phyloP scores from a whole-genome alignment of 1,284 basidiomycete genomes.

The Grifola frondosa region DNA sequence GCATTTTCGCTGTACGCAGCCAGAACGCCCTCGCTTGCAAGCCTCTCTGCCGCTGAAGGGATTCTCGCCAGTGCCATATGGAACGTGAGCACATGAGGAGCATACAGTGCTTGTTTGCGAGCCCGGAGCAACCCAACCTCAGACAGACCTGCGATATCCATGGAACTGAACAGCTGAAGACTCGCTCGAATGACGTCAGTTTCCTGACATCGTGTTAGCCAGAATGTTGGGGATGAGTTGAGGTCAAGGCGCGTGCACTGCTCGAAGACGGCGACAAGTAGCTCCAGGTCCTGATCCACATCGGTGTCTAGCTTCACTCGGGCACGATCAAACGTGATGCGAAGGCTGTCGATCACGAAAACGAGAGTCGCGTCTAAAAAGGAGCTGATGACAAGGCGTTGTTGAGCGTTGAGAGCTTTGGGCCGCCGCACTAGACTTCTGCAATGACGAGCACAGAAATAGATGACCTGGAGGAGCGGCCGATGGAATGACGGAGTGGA shows the following conservation, averaged over 20 bases:
- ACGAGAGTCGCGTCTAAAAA: constrained; percentile 64
- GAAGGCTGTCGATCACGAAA: constrained; percentile 69
- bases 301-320: constrained; percentile 57
- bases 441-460: constrained; percentile 70
- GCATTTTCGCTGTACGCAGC: constrained; percentile 82
- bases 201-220: constrained; percentile 82
- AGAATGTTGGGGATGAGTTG: constrained; percentile 61
- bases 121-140: constrained; percentile 60
- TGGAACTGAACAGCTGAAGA: constrained; percentile 71
- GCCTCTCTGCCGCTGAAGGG: constrained; percentile 76
- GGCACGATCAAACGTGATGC: constrained; percentile 67
- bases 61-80: constrained; percentile 84
- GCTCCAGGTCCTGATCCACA: constrained; percentile 76
- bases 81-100: constrained; percentile 77
- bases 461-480: constrained; percentile 76
- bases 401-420: constrained; percentile 57
- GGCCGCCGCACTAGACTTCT: constrained; percentile 47
- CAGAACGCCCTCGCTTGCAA: constrained; percentile 83
- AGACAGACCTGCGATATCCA: constrained; percentile 68
- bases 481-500: constrained; percentile 76
- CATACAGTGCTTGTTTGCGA: constrained; percentile 66
- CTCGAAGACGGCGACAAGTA: constrained; percentile 80
- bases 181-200: constrained; percentile 78
- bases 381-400: constrained; percentile 54
- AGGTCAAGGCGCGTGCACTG: constrained; percentile 72